Conservation (phyloP, 768 basidiomycete species). For the Pisolithus orientalis region DNA sequence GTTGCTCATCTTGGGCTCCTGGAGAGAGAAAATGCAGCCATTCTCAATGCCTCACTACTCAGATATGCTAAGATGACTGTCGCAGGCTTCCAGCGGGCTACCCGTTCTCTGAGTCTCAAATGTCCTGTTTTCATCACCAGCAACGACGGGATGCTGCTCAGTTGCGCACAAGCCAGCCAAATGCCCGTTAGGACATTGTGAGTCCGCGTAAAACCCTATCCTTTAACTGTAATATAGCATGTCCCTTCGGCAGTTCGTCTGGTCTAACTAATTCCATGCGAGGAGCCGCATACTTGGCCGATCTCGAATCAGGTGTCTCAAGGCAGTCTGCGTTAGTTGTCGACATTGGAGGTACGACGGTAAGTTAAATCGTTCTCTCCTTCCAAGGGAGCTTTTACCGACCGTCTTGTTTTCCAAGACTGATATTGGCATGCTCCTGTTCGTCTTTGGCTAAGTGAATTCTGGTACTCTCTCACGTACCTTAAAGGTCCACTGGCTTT, state of each 20-base stretch:
- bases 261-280: slow-evolving; percentile 69
- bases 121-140: slow-evolving; percentile 55
- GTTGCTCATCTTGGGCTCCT: slow-evolving; percentile 55
- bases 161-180: slow-evolving; percentile 41
- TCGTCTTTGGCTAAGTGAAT: slow-evolving; percentile 9
- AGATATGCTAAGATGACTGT: slow-evolving; percentile 53
- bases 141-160: slow-evolving; percentile 52
- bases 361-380: slow-evolving; percentile 13
- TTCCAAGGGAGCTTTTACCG: slow-evolving; percentile 1
- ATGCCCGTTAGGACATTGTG: slow-evolving; percentile 57
- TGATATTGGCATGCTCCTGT: slow-evolving; percentile 55
- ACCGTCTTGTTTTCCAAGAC: slow-evolving; percentile 25
- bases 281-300: slow-evolving; percentile 56
- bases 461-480: slow-evolving; percentile 7
- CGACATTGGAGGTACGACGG: slow-evolving; percentile 61
- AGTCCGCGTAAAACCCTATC: slow-evolving; percentile 14
- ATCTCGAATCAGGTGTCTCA: slow-evolving; percentile 27
- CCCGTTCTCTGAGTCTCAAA: slow-evolving; percentile 37
- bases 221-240: slow-evolving; percentile 9
- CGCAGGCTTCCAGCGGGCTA: slow-evolving; percentile 45
- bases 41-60: slow-evolving; percentile 60
- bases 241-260: slow-evolving; percentile 29
- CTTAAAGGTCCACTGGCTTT: slow-evolving; percentile 44
- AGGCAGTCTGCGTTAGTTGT: slow-evolving; percentile 44
- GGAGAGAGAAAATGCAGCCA: slow-evolving; percentile 62